Evolutionary conservation across 2,329 filamentous ascomycete species (phyloP).

Genomic region (Drechslera avenae): DNA sequence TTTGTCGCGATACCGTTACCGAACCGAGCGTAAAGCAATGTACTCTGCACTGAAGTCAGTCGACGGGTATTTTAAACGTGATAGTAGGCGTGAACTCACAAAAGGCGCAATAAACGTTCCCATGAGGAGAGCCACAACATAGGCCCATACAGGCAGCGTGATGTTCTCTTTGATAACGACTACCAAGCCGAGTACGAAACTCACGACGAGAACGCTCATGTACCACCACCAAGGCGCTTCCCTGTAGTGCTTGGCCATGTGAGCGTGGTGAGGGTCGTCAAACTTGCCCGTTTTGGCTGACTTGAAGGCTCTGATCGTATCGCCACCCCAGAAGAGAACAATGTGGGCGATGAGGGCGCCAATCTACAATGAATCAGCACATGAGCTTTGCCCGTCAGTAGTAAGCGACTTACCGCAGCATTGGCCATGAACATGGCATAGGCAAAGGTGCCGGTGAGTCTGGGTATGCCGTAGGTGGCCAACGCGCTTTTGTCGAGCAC

Average conservation of each 20-base stretch:
- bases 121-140: conserved; percentile 14
- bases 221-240: conserved; percentile 26
- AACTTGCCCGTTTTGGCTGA: conserved; percentile 14
- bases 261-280: conserved; percentile 17
- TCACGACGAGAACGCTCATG: conserved; percentile 13
- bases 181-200: conserved; percentile 20
- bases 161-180: conserved; percentile 21
- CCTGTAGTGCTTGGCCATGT: conserved; percentile 20
- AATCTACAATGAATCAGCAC: conserved; percentile 9
- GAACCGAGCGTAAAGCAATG: conserved; percentile 17
- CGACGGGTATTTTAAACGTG: neutral
- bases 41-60: conserved; percentile 10
- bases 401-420: conserved; percentile 12
- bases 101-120: conserved; percentile 19
- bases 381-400: neutral
- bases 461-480: conserved; percentile 17
- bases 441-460: conserved; percentile 18
- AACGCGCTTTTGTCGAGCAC: conserved; percentile 18
- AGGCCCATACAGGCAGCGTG: conserved; percentile 20
- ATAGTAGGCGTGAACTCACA: conserved; percentile 2
- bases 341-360: conserved; percentile 19
- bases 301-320: conserved; percentile 18
- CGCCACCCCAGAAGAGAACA: conserved; percentile 21
- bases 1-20: conserved; percentile 24
- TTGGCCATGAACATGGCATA: conserved; percentile 26